Evolutionary conservation across 1,139 yeast genomes (phyloP), one percentile per base, ranked within the genome.

Genomic region (Lodderomyces parapsilosis): DNA sequence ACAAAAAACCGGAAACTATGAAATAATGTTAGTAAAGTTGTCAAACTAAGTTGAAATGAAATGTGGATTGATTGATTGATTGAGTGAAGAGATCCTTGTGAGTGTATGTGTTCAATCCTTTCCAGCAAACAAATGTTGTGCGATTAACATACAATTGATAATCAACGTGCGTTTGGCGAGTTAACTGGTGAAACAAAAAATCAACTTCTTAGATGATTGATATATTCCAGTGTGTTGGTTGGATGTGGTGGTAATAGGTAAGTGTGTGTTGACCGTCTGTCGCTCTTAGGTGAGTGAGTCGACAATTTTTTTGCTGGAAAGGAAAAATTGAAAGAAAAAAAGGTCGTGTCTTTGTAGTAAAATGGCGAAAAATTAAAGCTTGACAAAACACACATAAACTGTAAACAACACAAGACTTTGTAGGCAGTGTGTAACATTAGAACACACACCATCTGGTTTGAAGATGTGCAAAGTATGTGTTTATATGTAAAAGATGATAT

Each of bases 321-420:
- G 10, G n/a, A 30, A 33, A 33, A 19, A 33, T 33, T 33, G 18
- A 17, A 19, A 18, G 15, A 11, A 4, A 11, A 5, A 25, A n/a
- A 20, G 18, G 46, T 40, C 43, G 45, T 43, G 36, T 33, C 25
- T 30, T n/a, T 15, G 19, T 15, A 11, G 3, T 13, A 14, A 15
- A 30, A 30, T n/a, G 4, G 4, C 8, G 15, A 33, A 19, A 33
- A n/a, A 32, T 28, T 39, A 41, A 39, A 42, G 31, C 20, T 43
- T 44, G 47, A 38, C 47, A 44, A n/a, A n/a, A n/a, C n/a, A n/a
- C n/a, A 44, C 47, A 42, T 45, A 42, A 44, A 44, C 40, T 36
- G 39, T 39, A 44, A 44, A 44, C 45, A 42, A 39, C 36, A 35
- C n/a, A n/a, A n/a, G n/a, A n/a, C n/a, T 31, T 36, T 15, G 15